Base-by-base conservation (phyloP, 1,139 yeast genomes). In the Debaryomyces singareniensis region DNA sequence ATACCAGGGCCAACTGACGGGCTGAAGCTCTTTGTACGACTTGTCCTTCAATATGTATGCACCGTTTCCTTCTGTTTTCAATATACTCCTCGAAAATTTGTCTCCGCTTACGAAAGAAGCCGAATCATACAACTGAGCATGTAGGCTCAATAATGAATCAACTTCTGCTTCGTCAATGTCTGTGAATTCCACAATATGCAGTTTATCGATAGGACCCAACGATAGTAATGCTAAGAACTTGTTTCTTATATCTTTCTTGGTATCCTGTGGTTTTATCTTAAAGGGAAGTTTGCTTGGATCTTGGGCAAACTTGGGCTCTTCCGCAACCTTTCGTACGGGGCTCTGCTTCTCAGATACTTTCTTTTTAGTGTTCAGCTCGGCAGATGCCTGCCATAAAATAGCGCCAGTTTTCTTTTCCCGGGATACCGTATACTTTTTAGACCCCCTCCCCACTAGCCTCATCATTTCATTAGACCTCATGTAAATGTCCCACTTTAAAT, bases 1-100 rank as follows among this genome's bases (percentile, higher is more conserved):
- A 42, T 58, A 66, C 24, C 45, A 41, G 24, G 35, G 36, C 69
- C 70, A 64, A 10, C 21, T 4, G 65, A 66, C 59, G 2, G 71
- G 71, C 28, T 56, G 47, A 15, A 63, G 40, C 16, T 65, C 70
- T 38, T 65, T 65, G 44, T 66, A 64, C 2, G 61, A 47, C 43
- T 61, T 63, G 40, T 67, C 73, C 37, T 64, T 64, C 29, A 66
- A 48, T 13, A 64, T 53, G 30, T 37, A 46, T 24, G 38, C 40
- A 9, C 38, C 33, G 3, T 29, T 29, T 4, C 34, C 26, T 10
- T 30, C 27, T 9, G 12, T 22, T n/a, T 5, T 14, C 24, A 3
- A 20, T 23, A 13, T 28, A 5, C 18, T 31, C 16, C 41, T 40
- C 13, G 68, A 64, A 38, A 52, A 66, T 11, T 44, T 40, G 37